These are phyloP conservation scores for Laguncularia racemosa DNA, from an alignment of 345 rosid genomes.

Conservation along the genomic window DNA sequence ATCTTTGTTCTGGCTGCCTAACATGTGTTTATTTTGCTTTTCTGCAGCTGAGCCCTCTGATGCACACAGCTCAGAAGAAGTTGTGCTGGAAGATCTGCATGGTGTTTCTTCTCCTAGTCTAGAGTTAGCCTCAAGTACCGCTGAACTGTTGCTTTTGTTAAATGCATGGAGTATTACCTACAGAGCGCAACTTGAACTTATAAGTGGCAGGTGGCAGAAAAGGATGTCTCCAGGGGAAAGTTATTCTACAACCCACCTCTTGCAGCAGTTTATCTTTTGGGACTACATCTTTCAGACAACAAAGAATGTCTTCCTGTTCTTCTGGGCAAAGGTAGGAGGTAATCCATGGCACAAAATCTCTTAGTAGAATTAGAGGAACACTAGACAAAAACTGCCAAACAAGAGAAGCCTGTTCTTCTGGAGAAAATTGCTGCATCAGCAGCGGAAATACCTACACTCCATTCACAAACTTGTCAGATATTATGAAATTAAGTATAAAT, in stretches of 20 bases:
- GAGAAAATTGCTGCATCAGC: slow-evolving; percentile 48
- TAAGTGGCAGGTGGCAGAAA: slow-evolving; percentile 11
- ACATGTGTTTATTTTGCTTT: too few relatives aligned
- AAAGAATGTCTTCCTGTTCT: slow-evolving; percentile 29
- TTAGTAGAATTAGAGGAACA: slow-evolving; percentile 55
- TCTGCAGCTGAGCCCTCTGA: too few relatives aligned
- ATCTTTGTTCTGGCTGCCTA: too few relatives aligned
- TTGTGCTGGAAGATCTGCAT: too few relatives aligned
- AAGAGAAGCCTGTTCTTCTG: slow-evolving; percentile 48
- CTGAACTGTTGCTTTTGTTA: slow-evolving; percentile 16
- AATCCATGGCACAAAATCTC: slow-evolving; percentile 64
- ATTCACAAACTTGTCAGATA: background rate
- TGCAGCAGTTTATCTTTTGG: slow-evolving; percentile 45
- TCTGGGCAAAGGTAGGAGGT: slow-evolving; percentile 36
- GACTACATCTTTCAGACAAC: slow-evolving; percentile 32
- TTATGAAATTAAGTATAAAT: too few relatives aligned
- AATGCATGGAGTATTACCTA: slow-evolving; percentile 60
- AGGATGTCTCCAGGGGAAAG: slow-evolving; percentile 5
- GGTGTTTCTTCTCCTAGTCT: too few relatives aligned
- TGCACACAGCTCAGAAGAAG: too few relatives aligned
- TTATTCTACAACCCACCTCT: slow-evolving; percentile 36
- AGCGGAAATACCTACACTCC: slow-evolving; percentile 57
- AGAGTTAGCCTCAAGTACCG: too few relatives aligned
- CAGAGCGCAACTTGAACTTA: slow-evolving; percentile 9
- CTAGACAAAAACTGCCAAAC: slow-evolving; percentile 62